Conservation (phyloP, 1,284 basidiomycete genomes). For the Mycena sp. region DNA sequence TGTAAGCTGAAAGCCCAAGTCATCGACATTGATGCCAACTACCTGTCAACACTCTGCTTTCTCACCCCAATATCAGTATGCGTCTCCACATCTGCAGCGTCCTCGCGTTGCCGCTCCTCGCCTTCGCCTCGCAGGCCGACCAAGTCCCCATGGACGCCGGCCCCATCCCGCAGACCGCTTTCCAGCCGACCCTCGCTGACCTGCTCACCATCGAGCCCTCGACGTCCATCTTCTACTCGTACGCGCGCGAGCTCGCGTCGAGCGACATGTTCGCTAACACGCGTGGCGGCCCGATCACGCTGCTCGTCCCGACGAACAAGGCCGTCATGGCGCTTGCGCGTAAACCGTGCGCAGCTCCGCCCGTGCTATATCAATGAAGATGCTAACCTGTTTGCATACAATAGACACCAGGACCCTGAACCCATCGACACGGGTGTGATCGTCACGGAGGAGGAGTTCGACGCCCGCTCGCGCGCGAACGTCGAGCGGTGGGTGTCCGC, state of each 20-base stretch:
- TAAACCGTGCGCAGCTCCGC: constrained; percentile 65
- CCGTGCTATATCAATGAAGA: constrained; percentile 6
- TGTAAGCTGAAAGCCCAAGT: not conserved
- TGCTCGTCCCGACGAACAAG: constrained; percentile 82
- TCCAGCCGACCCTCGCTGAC: constrained; percentile 49
- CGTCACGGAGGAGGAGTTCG: constrained; percentile 71
- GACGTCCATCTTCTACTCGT: constrained; percentile 82
- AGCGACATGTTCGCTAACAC: constrained; percentile 58
- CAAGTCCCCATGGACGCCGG: constrained; percentile 31
- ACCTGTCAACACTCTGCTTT: not conserved
- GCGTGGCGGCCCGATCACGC: constrained; percentile 51
- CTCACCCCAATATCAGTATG: constrained; percentile 26
- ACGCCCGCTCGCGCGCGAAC: constrained; percentile 64
- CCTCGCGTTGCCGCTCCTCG: constrained; percentile 32
- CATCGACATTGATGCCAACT: not conserved
- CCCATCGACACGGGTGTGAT: constrained; percentile 53
- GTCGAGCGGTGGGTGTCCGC: constrained; percentile 77
- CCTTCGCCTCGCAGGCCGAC: constrained; percentile 32
- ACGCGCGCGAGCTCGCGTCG: constrained; percentile 74
- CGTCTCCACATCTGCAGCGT: constrained; percentile 33
- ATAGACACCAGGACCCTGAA: constrained; percentile 65
- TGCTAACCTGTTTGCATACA: not conserved
- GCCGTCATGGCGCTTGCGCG: constrained; percentile 79
- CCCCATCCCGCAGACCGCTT: constrained; percentile 19
- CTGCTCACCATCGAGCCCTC: constrained; percentile 76